Conservation (phyloP, 768 basidiomycete genomes). For the Crucibulum laeve region DNA sequence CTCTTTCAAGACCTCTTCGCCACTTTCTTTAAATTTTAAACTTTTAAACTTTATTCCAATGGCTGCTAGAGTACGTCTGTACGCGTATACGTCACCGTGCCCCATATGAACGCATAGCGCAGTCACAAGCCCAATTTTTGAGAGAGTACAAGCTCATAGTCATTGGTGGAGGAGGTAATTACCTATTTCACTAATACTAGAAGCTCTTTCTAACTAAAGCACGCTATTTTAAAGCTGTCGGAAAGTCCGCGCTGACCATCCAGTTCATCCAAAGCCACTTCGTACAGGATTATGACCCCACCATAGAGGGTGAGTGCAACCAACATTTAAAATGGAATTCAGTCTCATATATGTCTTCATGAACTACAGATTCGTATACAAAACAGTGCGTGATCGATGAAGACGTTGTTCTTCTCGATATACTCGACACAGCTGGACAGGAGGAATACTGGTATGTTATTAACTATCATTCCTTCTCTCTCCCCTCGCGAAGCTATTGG, state of each 20-base stretch:
- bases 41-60: no score
- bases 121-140: no score
- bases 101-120: no score
- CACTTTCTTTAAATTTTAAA: no score
- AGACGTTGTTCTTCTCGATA: constrained; percentile 95
- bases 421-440: constrained; percentile 95
- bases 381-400: constrained; percentile 98
- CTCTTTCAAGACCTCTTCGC: no score
- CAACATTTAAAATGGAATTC: background rate
- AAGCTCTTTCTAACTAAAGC: background rate
- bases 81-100: no score
- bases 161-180: constrained; percentile 89
- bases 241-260: constrained; percentile 89
- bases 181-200: background rate
- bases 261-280: constrained; percentile 97
- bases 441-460: constrained; percentile 89
- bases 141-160: constrained; percentile 98
- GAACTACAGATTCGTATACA: constrained; percentile 80
- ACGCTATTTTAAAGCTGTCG: constrained; percentile 29
- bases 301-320: constrained; percentile 1
- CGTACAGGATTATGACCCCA: constrained; percentile 87
- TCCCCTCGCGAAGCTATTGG: no score
- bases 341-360: background rate
- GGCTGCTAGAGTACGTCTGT: no score
- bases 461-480: background rate